Evolutionary conservation across 768 basidiomycete genomes (phyloP).

Genomic region (Kwoniella sp.): DNA sequence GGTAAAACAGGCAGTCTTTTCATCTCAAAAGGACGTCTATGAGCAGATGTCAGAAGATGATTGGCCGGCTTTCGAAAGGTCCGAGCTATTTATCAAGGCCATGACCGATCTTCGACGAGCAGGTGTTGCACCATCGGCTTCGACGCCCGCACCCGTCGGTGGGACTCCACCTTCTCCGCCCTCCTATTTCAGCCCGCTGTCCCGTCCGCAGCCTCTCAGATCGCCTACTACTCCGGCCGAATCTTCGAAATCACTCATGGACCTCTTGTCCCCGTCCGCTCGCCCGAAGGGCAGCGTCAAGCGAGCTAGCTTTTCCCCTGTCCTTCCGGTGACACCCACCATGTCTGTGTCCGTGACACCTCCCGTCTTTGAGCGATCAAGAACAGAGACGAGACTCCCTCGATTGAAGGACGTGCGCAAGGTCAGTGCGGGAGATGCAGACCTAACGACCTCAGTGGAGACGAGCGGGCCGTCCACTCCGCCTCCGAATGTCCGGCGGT

Average conservation of each 20-base stretch:
- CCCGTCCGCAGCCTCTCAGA: neutral
- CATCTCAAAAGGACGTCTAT: conserved; percentile 83
- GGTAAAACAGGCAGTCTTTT: conserved; percentile 66
- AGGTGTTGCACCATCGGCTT: conserved; percentile 9
- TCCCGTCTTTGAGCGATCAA: conserved; percentile 28
- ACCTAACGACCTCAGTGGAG: neutral
- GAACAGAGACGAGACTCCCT: conserved; percentile 12
- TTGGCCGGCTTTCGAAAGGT: conserved; percentile 82
- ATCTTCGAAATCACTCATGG: conserved; percentile 12
- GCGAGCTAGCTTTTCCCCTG: conserved; percentile 31
- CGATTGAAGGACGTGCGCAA: neutral
- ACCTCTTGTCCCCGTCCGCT: conserved; percentile 6
- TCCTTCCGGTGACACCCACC: conserved; percentile 9
- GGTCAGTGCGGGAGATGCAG: conserved; percentile 9
- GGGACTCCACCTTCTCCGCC: neutral
- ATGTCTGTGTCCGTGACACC: conserved; percentile 31
- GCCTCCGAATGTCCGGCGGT: conserved; percentile 13
- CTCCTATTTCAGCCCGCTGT: neutral
- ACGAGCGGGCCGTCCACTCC: conserved; percentile 25
- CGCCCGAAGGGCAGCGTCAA: conserved; percentile 15
- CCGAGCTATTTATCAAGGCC: conserved; percentile 90
- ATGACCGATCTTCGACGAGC: conserved; percentile 61
- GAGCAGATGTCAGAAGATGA: conserved; percentile 82
- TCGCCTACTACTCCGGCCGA: conserved; percentile 15
- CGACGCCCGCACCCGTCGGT: neutral